Conservation (phyloP, 768 basidiomycete genomes). For the Cubamyces lactineus region DNA sequence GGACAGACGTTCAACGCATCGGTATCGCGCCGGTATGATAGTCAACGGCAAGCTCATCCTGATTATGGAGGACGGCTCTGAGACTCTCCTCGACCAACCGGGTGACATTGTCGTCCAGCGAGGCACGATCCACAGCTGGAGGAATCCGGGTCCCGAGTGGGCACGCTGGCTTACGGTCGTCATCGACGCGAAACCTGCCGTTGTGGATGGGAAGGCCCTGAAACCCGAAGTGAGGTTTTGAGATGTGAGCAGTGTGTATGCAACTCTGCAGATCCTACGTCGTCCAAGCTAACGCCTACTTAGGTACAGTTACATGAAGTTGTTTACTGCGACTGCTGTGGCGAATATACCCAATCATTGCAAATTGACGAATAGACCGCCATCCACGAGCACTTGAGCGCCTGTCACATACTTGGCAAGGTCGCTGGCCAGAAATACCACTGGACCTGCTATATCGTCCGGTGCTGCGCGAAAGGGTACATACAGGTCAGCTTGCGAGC, state of each 20-base stretch:
- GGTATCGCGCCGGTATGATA: slow-evolving; percentile 25
- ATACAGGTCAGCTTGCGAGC: background rate
- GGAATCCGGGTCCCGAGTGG: slow-evolving; percentile 55
- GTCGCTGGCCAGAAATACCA: slow-evolving; percentile 73
- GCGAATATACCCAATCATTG: slow-evolving; percentile 43
- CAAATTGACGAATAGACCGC: slow-evolving; percentile 74
- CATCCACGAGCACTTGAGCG: slow-evolving; percentile 67
- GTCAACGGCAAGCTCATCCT: slow-evolving; percentile 59
- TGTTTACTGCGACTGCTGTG: background rate
- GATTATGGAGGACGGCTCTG: slow-evolving; percentile 59
- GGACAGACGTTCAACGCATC: background rate
- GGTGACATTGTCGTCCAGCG: slow-evolving; percentile 61
- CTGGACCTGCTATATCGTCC: slow-evolving; percentile 74
- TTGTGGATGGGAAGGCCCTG: slow-evolving; percentile 48
- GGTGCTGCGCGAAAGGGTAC: slow-evolving; percentile 43
- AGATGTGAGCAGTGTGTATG: background rate
- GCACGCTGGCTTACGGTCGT: slow-evolving; percentile 56
- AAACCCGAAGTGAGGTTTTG: slow-evolving; percentile 20
- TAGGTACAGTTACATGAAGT: too few relatives aligned
- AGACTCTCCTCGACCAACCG: slow-evolving; percentile 54
- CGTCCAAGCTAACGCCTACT: too few relatives aligned
- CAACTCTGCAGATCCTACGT: too few relatives aligned
- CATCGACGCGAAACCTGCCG: slow-evolving; percentile 56
- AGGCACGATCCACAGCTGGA: slow-evolving; percentile 66
- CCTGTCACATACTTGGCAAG: slow-evolving; percentile 73